Evolutionary conservation across 2,329 filamentous ascomycete species (phyloP), one percentile per base, ranked within the genome.

Genomic region (Hypoxylon sp.): DNA sequence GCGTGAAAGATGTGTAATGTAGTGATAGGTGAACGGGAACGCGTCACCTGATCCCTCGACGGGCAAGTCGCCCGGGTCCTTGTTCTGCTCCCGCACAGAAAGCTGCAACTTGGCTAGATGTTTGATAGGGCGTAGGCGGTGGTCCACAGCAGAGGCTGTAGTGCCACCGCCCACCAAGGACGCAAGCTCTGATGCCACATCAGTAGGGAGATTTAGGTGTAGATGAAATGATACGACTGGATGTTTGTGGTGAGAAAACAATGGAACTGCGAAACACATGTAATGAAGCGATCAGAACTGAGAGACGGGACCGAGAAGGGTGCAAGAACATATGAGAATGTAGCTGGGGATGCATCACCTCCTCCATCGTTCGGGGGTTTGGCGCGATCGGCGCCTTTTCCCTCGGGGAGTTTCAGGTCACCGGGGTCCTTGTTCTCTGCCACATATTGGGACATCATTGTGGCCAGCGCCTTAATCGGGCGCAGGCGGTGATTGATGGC

Each of bases 51-150:
- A 70, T 80, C 80, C 70, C 13, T 76, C 73, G 19, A 65, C 41
- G 10, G 74, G 74, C 20, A 80, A 55, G 5, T 72, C 68, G 34
- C 75, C 76, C 3, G 78, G 77, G 63, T 80, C 77, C 49, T 73
- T 61, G 11, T 71, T 71, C 4, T 69, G 56, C 3, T 52, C 51
- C n/a, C 78, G 34, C 19, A 70, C 76, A 22, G 68, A 54, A 19
- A 70, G 70, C 55, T 80, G 78, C 56, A 75, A 62, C 60, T 76
- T 77, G 6, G 74, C 76, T 46, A 80, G 74, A 44, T 73, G 70
- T 68, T 79, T 80, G 65, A 80, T 70, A 13, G 74, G 73, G n/a
- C 78, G 74, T 43, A 80, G 72, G 37, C 78, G 74, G 51, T 80
- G 79, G 19, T 80, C 75, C 26, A 80, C 60, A 7, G 77, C 72